These are phyloP conservation scores for Hura crepitans DNA, from an alignment of 441 rosid species.

Conservation along the genomic window DNA sequence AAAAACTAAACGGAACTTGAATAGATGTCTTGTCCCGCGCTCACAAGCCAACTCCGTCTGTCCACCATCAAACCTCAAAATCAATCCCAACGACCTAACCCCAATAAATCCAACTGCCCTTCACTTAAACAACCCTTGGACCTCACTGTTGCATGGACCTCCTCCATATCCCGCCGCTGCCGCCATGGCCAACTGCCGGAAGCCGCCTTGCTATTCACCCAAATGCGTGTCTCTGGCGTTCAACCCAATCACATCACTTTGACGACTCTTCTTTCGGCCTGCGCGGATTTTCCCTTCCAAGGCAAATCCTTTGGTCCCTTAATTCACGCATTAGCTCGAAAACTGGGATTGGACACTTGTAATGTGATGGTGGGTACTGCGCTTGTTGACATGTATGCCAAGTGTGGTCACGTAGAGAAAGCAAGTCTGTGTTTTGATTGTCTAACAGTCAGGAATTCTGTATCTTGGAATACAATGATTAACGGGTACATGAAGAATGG, in stretches of 20 bases:
- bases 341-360: conserved; percentile 47
- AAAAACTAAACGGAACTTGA: background rate
- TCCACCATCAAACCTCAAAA: background rate
- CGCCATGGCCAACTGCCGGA: conserved; percentile 46
- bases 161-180: conserved; percentile 56
- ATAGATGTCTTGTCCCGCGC: conserved; percentile 34
- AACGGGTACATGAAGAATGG: conserved; percentile 59
- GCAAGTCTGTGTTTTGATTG: conserved; percentile 46
- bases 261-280: conserved; percentile 49
- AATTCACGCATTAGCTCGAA: conserved; percentile 58
- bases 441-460: conserved; percentile 41
- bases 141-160: conserved; percentile 55
- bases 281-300: conserved; percentile 37
- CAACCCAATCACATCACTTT: conserved; percentile 68
- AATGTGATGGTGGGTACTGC: conserved; percentile 77
- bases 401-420: conserved; percentile 37
- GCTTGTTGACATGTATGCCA: conserved; percentile 59
- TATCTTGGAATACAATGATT: conserved; percentile 76
- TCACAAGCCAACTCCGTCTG: conserved; percentile 15
- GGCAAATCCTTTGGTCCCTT: conserved; percentile 39
- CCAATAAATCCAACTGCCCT: conserved; percentile 19
- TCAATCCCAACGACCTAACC: background rate
- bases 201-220: conserved; percentile 49
- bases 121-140: conserved; percentile 22
- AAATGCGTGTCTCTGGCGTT: conserved; percentile 50